These are phyloP conservation scores for Angomonas desouzai DNA, from an alignment of 208 protist genomes.

Conservation along the genomic window DNA sequence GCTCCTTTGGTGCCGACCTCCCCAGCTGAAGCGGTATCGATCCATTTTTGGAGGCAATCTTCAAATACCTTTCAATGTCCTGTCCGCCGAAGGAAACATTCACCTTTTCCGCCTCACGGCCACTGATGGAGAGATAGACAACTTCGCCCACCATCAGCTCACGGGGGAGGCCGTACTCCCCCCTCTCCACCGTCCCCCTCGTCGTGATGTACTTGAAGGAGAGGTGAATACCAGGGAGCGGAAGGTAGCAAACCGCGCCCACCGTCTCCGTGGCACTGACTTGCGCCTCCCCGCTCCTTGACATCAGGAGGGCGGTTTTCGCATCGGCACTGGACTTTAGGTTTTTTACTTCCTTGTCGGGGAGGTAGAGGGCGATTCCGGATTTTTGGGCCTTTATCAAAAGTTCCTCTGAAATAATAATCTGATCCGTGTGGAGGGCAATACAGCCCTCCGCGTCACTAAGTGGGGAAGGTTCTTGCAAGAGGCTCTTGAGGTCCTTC, in stretches of 20 bases:
- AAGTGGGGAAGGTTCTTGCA: slow-evolving; percentile 51
- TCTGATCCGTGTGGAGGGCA: slow-evolving; percentile 82
- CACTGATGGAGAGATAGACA: slow-evolving; percentile 29
- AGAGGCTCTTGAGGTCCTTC: slow-evolving; percentile 39
- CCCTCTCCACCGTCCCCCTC: slow-evolving; percentile 49
- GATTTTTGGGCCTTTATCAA: slow-evolving; percentile 41
- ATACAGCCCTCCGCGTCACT: slow-evolving; percentile 72
- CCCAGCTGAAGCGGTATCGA: not conserved
- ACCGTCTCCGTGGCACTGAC: not conserved
- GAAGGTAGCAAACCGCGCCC: slow-evolving; percentile 21
- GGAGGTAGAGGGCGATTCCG: slow-evolving; percentile 75
- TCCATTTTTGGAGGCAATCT: not conserved
- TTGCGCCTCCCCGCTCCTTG: too few relatives aligned
- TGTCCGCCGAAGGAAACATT: not conserved
- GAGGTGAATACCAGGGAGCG: slow-evolving; percentile 50
- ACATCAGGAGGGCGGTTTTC: too few relatives aligned
- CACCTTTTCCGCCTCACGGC: not conserved
- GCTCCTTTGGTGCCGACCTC: not conserved
- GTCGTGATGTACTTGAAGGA: slow-evolving; percentile 57
- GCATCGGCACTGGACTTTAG: slow-evolving; percentile 13
- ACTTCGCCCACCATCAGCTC: slow-evolving; percentile 58
- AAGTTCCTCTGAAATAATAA: slow-evolving; percentile 40
- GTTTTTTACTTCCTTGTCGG: slow-evolving; percentile 41
- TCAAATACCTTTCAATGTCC: slow-evolving; percentile 1
- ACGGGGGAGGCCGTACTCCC: slow-evolving; percentile 49